These are phyloP conservation scores for Jacaranda mimosifolia DNA, from an alignment of 257 asterid species.

Conservation along the genomic window DNA sequence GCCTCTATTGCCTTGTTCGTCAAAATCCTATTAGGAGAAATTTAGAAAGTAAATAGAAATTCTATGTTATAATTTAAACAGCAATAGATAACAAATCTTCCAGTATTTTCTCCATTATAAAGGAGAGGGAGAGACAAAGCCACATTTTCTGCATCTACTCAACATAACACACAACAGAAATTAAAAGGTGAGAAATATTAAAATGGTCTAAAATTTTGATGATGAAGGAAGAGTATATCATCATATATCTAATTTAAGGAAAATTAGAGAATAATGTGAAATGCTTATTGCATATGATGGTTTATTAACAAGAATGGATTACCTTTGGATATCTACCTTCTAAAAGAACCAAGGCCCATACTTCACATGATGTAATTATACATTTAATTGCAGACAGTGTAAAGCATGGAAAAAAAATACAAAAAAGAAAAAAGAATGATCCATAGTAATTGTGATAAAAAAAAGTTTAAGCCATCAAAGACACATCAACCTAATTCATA, in stretches of 20 bases:
- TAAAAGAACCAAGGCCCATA: background rate
- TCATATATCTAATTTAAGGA: constrained; percentile 17
- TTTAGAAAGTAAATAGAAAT: background rate
- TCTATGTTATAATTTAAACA: background rate
- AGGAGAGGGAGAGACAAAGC: background rate
- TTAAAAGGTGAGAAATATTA: background rate
- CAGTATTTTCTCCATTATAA: background rate
- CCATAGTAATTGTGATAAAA: too few species aligned
- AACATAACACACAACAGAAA: background rate
- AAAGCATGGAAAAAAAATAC: too few species aligned
- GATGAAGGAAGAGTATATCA: constrained; percentile 2
- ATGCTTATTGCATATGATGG: background rate
- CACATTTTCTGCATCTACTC: background rate
- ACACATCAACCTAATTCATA: background rate
- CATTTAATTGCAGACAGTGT: background rate
- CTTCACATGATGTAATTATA: background rate
- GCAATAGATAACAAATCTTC: background rate
- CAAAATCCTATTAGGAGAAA: constrained; percentile 58
- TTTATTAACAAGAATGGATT: background rate
- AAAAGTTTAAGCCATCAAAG: constrained; percentile 21
- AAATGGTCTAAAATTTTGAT: background rate
- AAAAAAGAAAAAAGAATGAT: background rate
- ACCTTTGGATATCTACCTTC: background rate
- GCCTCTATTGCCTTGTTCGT: constrained; percentile 91
- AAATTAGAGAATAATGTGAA: constrained; percentile 6